Percentiles rank a stretch among this genome's conserved stretches.
Conservation (phyloP, 2,329 filamentous ascomycete genomes). For the Claviceps sp. region DNA sequence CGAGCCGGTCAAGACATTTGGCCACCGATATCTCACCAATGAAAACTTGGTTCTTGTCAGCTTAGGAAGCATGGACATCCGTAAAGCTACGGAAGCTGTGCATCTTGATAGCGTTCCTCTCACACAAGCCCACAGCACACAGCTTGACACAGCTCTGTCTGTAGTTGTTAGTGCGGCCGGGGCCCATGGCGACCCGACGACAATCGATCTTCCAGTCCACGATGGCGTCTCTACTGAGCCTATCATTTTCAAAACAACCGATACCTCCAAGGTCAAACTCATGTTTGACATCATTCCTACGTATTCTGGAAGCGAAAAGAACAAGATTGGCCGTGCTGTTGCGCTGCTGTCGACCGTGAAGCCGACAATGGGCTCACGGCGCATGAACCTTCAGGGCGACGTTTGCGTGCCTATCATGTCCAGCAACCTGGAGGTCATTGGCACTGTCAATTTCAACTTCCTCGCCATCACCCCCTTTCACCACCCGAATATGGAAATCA, state of each 20-base stretch:
- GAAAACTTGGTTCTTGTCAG: slow-evolving; percentile 86
- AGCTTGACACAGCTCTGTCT: slow-evolving; percentile 87
- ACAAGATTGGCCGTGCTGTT: slow-evolving; percentile 79
- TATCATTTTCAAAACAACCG: slow-evolving; percentile 71
- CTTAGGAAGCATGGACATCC: slow-evolving; percentile 86
- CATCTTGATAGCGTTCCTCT: slow-evolving; percentile 80
- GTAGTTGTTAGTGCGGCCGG: slow-evolving; percentile 79
- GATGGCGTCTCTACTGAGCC: slow-evolving; percentile 91
- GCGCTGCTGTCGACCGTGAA: slow-evolving; percentile 79
- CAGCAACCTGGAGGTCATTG: slow-evolving; percentile 77
- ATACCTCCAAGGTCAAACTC: slow-evolving; percentile 71
- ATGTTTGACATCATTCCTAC: slow-evolving; percentile 93
- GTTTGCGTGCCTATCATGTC: slow-evolving; percentile 84
- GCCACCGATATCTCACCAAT: slow-evolving; percentile 83
- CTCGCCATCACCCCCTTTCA: slow-evolving; percentile 86
- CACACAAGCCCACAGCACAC: slow-evolving; percentile 76
- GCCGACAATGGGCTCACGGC: slow-evolving; percentile 66
- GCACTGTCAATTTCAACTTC: slow-evolving; percentile 93
- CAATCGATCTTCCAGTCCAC: slow-evolving; percentile 85
- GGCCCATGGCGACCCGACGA: slow-evolving; percentile 72
- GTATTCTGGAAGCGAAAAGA: slow-evolving; percentile 78
- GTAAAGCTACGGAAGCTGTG: slow-evolving; percentile 68
- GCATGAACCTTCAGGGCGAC: slow-evolving; percentile 88
- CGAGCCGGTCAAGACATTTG: slow-evolving; percentile 87
- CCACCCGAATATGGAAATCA: slow-evolving; percentile 88